Base-by-base conservation (phyloP, 75 land plant species). In the Pinus taeda region DNA sequence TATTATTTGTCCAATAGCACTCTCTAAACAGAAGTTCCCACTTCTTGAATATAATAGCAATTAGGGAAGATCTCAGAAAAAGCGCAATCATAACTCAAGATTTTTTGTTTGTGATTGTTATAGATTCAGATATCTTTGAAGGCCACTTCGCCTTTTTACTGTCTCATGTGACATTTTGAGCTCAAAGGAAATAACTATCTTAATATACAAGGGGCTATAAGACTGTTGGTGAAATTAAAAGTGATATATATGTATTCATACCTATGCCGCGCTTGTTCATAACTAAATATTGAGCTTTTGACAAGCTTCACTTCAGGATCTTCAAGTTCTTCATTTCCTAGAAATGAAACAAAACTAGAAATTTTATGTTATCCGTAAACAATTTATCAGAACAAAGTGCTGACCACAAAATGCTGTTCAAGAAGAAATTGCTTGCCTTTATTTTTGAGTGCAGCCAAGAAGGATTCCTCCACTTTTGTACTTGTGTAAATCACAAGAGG, bases 231-330 rank as follows among this genome's bases (percentile, higher is more conserved):
- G 20, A 37, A 67, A 39, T 8, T 5, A 39, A 18, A 67, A 39
- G 7, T 14, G 2, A 30, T 9, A 9, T 9, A 49, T 49, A 45
- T 45, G 8, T 45, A 45, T 45, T 49, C 55, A 61, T 81, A 94
- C 99, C 99, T 97, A 85, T 97, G 93, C 88, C 99, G 88, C 59
- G 99, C 99, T 82, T 97, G 99, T 88, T 97, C 98, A 81, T 97
- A 91, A 77, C 96, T 93, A 88, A 97, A 97, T 45, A 91, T 60
- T 73, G 99, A 95, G 81, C 99, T 97, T 82, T 85, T 95, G 22
- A 97, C 78, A 73, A 91, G 77, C 80, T 95, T 97, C 75, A 97
- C 95, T 29, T 82, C 80, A 76, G 79, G 75, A 13, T 71, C 81
- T 65, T 86, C 86, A 57, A 65, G 66, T 37, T 84, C 88, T 75